Conservation (phyloP, 2,329 filamentous ascomycete genomes). For the Xylaria sp. region DNA sequence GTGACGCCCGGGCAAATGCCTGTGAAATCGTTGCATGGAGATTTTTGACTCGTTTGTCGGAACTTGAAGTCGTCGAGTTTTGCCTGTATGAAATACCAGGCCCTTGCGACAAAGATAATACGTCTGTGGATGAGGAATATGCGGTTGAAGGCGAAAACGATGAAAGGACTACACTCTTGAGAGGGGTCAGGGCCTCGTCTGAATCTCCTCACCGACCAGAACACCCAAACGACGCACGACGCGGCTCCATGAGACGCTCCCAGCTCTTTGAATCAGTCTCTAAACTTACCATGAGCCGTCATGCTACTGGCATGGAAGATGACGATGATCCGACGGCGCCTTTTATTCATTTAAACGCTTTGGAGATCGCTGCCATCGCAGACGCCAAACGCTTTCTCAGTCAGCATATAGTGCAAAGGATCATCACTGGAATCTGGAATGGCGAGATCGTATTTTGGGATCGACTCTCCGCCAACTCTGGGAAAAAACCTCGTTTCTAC, state of each 20-base stretch:
- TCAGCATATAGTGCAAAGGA: constrained; percentile 71
- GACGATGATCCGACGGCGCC: constrained; percentile 69
- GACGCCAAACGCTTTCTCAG: constrained; percentile 75
- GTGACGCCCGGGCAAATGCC: constrained; percentile 71
- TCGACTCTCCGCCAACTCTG: constrained; percentile 64
- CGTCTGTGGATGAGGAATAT: constrained; percentile 30
- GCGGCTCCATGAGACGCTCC: constrained; percentile 53
- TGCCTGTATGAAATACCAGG: constrained; percentile 75
- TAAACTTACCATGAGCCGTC: constrained; percentile 57
- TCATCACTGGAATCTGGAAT: constrained; percentile 74
- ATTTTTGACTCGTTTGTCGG: constrained; percentile 72
- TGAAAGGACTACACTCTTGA: constrained; percentile 55
- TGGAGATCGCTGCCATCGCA: constrained; percentile 75
- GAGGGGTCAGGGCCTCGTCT: constrained; percentile 28
- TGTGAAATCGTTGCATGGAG: constrained; percentile 85
- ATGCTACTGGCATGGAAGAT: constrained; percentile 49
- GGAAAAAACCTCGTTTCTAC: constrained; percentile 70
- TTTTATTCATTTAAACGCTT: constrained; percentile 80
- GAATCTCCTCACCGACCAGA: constrained; percentile 31
- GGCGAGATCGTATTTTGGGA: constrained; percentile 80
- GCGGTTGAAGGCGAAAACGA: constrained; percentile 51
- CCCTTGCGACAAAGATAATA: constrained; percentile 34
- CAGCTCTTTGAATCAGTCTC: constrained; percentile 61
- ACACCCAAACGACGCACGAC: constrained; percentile 33
- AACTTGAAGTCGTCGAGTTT: constrained; percentile 74